These are phyloP conservation scores for Solioccasus polychromus DNA, from an alignment of 768 basidiomycete species.

Conservation along the genomic window DNA sequence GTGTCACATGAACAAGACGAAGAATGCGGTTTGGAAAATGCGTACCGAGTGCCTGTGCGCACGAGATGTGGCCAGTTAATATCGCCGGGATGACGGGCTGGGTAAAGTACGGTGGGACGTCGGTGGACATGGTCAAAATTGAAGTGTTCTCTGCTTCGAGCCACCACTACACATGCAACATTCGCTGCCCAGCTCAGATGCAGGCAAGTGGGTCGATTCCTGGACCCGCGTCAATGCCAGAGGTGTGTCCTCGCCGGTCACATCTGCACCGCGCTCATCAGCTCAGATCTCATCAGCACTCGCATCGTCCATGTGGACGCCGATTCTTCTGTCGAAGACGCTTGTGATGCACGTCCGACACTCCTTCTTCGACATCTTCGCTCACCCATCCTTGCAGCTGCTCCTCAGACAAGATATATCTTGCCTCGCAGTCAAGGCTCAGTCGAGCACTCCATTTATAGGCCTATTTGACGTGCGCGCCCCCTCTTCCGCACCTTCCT, in stretches of 20 bases:
- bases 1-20: conserved; percentile 5
- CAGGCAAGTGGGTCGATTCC: conserved; percentile 52
- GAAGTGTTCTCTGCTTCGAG: conserved; percentile 14
- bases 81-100: conserved; percentile 44
- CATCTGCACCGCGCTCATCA: not conserved
- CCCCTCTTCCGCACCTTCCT: not conserved
- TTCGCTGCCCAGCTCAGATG: conserved; percentile 27
- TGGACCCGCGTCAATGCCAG: conserved; percentile 58
- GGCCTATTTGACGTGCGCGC: conserved; percentile 75
- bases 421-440: conserved; percentile 61
- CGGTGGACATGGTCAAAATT: conserved; percentile 17
- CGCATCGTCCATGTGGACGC: conserved; percentile 63
- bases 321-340: conserved; percentile 77
- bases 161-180: conserved; percentile 17
- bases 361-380: not conserved
- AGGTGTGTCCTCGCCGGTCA: conserved; percentile 42
- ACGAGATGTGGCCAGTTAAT: conserved; percentile 27
- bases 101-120: conserved; percentile 59
- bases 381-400: conserved; percentile 36
- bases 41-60: conserved; percentile 59
- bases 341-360: conserved; percentile 61
- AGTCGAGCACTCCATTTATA: conserved; percentile 32
- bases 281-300: conserved; percentile 65
- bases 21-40: not conserved
- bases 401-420: conserved; percentile 59